phyloP scores from a whole-genome alignment of 371 early-diverging fungal genomes.

The Mortierella polycephala region DNA sequence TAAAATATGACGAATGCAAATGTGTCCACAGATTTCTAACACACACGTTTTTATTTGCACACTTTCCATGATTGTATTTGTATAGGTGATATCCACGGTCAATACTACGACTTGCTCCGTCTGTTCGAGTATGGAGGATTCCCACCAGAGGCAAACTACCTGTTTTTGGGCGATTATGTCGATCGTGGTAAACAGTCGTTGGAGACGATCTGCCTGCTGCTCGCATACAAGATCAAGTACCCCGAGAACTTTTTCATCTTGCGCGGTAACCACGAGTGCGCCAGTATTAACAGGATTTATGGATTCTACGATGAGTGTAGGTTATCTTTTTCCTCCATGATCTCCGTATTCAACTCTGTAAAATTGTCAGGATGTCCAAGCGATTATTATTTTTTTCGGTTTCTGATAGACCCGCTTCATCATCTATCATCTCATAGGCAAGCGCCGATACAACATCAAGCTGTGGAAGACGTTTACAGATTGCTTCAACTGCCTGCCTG shows the following conservation, averaged over 20 bases:
- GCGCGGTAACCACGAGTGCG: slow-evolving; percentile 98
- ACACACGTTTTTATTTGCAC: not conserved
- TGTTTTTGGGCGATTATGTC: slow-evolving; percentile 98
- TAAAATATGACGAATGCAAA: not conserved
- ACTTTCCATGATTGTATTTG: not conserved
- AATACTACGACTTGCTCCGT: slow-evolving; percentile 88
- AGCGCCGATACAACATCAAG: slow-evolving; percentile 92
- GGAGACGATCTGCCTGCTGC: slow-evolving; percentile 92
- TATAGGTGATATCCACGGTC: slow-evolving; percentile 90
- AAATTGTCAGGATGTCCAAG: too few species aligned
- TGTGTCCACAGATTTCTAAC: not conserved
- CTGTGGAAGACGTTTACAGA: slow-evolving; percentile 95
- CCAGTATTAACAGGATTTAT: slow-evolving; percentile 95
- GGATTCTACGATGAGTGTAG: slow-evolving; percentile 99
- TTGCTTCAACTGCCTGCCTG: slow-evolving; percentile 94
- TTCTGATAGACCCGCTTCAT: too few species aligned
- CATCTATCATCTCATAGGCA: slow-evolving; percentile 63
- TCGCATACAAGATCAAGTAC: slow-evolving; percentile 96
- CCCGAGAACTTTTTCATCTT: slow-evolving; percentile 96
- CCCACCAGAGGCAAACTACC: slow-evolving; percentile 88
- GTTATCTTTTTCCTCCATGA: slow-evolving; percentile 46
- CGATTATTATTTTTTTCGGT: too few species aligned
- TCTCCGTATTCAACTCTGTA: not conserved
- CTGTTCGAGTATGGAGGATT: slow-evolving; percentile 90
- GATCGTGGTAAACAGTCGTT: slow-evolving; percentile 96